phyloP scores from a whole-genome alignment of 1,139 yeast genomes.

The Pichia cactophila region DNA sequence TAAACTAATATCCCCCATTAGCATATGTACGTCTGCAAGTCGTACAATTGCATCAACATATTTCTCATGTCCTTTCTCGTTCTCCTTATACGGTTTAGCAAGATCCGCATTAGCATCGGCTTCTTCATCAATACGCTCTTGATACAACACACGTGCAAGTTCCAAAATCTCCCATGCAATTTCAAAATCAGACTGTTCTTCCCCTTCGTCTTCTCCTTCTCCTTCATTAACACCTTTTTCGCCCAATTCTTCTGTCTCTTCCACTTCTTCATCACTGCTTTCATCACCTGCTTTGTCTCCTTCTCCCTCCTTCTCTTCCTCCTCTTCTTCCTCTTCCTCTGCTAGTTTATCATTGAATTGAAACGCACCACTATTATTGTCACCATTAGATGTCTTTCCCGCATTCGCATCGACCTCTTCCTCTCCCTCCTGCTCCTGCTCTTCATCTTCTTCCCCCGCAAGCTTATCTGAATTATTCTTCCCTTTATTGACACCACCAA shows the following conservation, averaged over 20 bases:
- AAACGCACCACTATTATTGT: conserved; percentile 9
- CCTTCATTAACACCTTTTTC: conserved; percentile 14
- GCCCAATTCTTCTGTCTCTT: no score
- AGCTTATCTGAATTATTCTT: conserved; percentile 13
- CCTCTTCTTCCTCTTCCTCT: conserved; percentile 13
- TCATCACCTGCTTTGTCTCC: conserved; percentile 36
- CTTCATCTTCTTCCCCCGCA: conserved; percentile 8
- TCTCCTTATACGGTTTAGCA: neutral
- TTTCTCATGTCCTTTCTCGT: conserved; percentile 21
- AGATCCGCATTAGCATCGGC: conserved; percentile 27
- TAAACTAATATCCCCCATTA: conserved; percentile 81
- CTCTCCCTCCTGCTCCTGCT: conserved; percentile 15
- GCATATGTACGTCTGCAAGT: conserved; percentile 68
- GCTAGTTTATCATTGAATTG: conserved; percentile 9
- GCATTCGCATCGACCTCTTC: conserved; percentile 9
- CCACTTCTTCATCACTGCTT: conserved; percentile 28
- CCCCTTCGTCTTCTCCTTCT: conserved; percentile 30
- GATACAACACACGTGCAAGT: conserved; percentile 56
- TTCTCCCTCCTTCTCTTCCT: conserved; percentile 33
- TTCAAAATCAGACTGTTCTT: conserved; percentile 67
- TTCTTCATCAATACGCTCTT: conserved; percentile 15
- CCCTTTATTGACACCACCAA: conserved; percentile 38
- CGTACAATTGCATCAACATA: conserved; percentile 19
- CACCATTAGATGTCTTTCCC: conserved; percentile 13
- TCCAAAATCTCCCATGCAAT: conserved; percentile 85